These are phyloP conservation scores for Thoreauomyces humboldtii DNA, from an alignment of 192 early-diverging fungal species.

Conservation along the genomic window DNA sequence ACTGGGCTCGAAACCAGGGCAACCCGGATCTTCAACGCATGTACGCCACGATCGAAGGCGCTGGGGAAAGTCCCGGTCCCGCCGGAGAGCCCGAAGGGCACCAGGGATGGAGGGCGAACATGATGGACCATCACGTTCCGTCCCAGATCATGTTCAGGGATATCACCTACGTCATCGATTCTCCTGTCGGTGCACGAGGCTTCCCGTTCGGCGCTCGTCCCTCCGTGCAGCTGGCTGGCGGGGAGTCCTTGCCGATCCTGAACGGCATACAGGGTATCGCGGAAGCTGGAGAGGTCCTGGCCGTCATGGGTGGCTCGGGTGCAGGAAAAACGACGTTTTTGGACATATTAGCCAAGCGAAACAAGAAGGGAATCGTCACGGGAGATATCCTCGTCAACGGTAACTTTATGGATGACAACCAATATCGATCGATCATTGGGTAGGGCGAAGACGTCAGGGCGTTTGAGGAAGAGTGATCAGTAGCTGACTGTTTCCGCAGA, in stretches of 20 bases:
- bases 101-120: conserved; percentile 6
- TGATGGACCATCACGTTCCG: conserved; percentile 75
- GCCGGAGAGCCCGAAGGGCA: conserved; percentile 13
- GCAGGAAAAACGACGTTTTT: conserved; percentile 92
- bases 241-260: conserved; percentile 44
- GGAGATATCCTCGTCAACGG: conserved; percentile 84
- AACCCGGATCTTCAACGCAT: not conserved
- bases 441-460: conserved; percentile 14
- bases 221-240: not conserved
- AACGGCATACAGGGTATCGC: conserved; percentile 73
- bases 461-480: no score
- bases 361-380: conserved; percentile 71
- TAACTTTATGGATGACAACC: conserved; percentile 53
- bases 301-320: conserved; percentile 86
- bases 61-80: not conserved
- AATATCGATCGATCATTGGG: conserved; percentile 54
- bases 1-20: conserved; percentile 15
- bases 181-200: not conserved
- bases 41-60: conserved; percentile 2
- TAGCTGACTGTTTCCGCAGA: conserved; percentile 25
- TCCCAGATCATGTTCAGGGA: conserved; percentile 65
- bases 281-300: conserved; percentile 83
- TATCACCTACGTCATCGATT: conserved; percentile 53
- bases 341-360: conserved; percentile 81
- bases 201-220: not conserved